Percentiles rank a stretch among this genome's conserved stretches.
These are phyloP conservation scores for Kodamaea plutei DNA, from an alignment of 1,139 yeast genomes.

Conservation along the genomic window DNA sequence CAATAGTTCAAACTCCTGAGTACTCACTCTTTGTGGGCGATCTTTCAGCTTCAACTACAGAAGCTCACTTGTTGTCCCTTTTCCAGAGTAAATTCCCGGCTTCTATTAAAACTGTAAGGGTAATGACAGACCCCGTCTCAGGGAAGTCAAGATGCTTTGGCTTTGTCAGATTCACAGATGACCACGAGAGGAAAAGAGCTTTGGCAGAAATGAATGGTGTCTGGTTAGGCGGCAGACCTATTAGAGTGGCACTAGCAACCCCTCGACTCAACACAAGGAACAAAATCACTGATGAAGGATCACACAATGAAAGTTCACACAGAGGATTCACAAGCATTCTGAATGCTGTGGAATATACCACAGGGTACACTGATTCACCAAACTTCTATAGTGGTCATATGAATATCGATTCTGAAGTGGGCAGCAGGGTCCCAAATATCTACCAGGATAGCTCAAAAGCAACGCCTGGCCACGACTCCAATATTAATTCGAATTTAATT, in stretches of 20 bases:
- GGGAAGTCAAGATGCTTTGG: conserved; percentile 77
- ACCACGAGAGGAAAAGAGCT: conserved; percentile 60
- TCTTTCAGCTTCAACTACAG: conserved; percentile 67
- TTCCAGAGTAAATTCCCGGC: conserved; percentile 60
- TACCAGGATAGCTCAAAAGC: too few relatives aligned
- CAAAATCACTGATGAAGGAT: too few relatives aligned
- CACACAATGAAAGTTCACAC: neutral
- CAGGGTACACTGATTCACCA: too few relatives aligned
- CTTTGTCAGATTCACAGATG: conserved; percentile 64
- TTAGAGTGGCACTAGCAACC: conserved; percentile 68
- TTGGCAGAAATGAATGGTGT: conserved; percentile 70
- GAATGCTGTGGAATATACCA: too few relatives aligned
- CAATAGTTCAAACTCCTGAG: conserved; percentile 49
- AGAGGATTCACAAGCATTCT: too few relatives aligned
- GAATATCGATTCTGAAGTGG: too few relatives aligned
- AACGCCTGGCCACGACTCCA: too few relatives aligned
- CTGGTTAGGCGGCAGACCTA: conserved; percentile 70
- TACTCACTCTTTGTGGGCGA: conserved; percentile 76
- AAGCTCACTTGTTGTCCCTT: conserved; percentile 61
- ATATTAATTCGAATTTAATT: too few relatives aligned
- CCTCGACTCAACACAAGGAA: conserved; percentile 41
- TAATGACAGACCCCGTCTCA: conserved; percentile 71
- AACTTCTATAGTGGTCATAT: too few relatives aligned
- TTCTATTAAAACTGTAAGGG: conserved; percentile 63
- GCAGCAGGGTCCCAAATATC: too few relatives aligned